Base-by-base conservation (phyloP, 495 filamentous ascomycete species). In the Cudoniella acicularis region DNA sequence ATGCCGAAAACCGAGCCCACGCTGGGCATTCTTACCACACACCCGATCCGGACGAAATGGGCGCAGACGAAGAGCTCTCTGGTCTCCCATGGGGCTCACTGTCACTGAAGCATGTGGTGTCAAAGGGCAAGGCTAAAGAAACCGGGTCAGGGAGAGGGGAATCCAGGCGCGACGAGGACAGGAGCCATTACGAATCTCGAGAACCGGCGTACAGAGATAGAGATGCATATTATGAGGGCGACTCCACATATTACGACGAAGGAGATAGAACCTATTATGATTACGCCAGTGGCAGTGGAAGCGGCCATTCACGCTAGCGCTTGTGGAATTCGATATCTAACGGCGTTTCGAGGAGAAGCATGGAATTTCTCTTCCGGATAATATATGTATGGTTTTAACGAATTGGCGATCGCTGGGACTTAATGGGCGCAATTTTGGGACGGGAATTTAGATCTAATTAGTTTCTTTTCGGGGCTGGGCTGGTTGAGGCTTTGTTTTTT, bases 71-170 rank as follows among this genome's bases (percentile, higher is more conserved):
- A 23, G 77, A 80, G 40, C 75, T 82, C 10, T 81, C 82, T 0
- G 85, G 85, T 3, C 67, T 88, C 2, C 85, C 85, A 0, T 88
- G 85, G 85, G 85, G 85, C 18, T 75, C 83, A 21, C 51, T 86
- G 45, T 81, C 74, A 56, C 60, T 88, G 71, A 69, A 70, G 24
- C 77, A 83, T 60, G 73, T 86, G 2, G 71, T 87, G 0, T 69
- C 76, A 9, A 69, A 73, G 10, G 83, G 84, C 17, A 79, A 82
- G 60, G 72, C 76, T 45, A 70, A 69, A 23, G 77, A 79, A 64
- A 41, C 69, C 62, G 60, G 70, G 56, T 66, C 68, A 57, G 18
- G 23, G 10, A 24, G 69, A 59, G 6, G 69, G 65, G 48, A 70
- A 62, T 64, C 66, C 30, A 45, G 51, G 41, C 45, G 22, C 20